phyloP scores from a whole-genome alignment of 176 grass and related monocot species.

The Hordeum marinum region DNA sequence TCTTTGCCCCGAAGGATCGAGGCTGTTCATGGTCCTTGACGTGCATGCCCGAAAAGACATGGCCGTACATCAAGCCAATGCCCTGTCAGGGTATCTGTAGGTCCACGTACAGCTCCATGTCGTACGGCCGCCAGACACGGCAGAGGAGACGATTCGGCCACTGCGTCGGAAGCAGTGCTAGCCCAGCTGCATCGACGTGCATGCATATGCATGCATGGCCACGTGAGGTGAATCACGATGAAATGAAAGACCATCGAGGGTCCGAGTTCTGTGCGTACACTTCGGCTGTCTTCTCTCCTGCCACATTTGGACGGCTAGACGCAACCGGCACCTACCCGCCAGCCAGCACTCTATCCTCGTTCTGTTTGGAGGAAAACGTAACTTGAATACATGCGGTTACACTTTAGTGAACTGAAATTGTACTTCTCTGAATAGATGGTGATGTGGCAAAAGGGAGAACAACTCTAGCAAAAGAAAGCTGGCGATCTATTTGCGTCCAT shows the following conservation, averaged over 20 bases:
- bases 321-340: too few species aligned
- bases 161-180: background rate
- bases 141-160: background rate
- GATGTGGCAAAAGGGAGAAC: too few species aligned
- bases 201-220: background rate
- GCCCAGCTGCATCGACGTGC: background rate
- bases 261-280: background rate
- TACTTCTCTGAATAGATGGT: too few species aligned
- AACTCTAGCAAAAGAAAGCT: too few species aligned
- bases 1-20: background rate
- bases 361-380: too few species aligned
- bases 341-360: too few species aligned
- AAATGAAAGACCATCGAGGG: background rate
- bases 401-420: too few species aligned
- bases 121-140: background rate
- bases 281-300: too few species aligned
- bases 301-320: too few species aligned
- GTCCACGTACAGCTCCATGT: background rate
- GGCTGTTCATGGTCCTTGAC: background rate
- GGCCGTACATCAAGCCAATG: background rate
- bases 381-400: too few species aligned
- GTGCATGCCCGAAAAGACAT: background rate
- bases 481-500: too few species aligned
- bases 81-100: background rate
- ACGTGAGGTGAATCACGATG: background rate